A percentile compares a stretch with the other conserved stretches of the same genome.
phyloP scores from a whole-genome alignment of 371 early-diverging fungal species.

The Apophysomyces sp. region DNA sequence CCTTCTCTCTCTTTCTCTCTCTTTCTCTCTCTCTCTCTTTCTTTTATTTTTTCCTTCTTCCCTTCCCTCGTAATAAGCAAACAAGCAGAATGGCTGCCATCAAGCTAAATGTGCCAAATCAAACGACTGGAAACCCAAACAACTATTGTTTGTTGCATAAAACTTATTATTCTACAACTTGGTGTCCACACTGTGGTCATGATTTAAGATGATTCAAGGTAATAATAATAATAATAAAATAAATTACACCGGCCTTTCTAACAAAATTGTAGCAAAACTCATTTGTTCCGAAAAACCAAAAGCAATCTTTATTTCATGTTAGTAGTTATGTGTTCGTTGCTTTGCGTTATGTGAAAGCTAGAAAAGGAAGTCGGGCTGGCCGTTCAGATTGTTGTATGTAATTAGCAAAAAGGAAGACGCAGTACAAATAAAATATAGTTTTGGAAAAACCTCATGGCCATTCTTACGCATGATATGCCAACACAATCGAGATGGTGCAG shows the following conservation, averaged over 20 bases:
- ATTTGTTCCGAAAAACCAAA: background rate
- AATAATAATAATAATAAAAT: background rate
- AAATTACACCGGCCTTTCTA: background rate
- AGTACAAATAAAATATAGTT: too few relatives aligned
- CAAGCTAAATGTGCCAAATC: background rate
- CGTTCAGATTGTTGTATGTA: too few relatives aligned
- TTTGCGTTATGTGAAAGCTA: too few relatives aligned
- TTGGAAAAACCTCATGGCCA: too few relatives aligned
- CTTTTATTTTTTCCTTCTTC: too few relatives aligned
- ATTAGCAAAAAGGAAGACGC: too few relatives aligned
- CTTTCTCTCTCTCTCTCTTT: background rate
- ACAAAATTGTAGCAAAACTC: background rate
- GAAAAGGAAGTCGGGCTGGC: too few relatives aligned
- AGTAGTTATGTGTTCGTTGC: background rate
- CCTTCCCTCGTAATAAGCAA: background rate
- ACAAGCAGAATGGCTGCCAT: background rate
- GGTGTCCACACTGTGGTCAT: slow-evolving; percentile 25
- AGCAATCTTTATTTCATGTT: too few relatives aligned
- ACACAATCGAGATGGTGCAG: background rate
- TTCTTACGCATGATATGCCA: too few relatives aligned
- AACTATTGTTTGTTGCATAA: slow-evolving; percentile 21
- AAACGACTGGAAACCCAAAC: background rate
- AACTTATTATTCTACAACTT: slow-evolving; percentile 17
- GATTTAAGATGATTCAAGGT: slow-evolving; percentile 9
- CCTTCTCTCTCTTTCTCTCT: background rate